These are phyloP conservation scores for Glebionis coronaria DNA, from an alignment of 129 eudicot species.

Conservation along the genomic window DNA sequence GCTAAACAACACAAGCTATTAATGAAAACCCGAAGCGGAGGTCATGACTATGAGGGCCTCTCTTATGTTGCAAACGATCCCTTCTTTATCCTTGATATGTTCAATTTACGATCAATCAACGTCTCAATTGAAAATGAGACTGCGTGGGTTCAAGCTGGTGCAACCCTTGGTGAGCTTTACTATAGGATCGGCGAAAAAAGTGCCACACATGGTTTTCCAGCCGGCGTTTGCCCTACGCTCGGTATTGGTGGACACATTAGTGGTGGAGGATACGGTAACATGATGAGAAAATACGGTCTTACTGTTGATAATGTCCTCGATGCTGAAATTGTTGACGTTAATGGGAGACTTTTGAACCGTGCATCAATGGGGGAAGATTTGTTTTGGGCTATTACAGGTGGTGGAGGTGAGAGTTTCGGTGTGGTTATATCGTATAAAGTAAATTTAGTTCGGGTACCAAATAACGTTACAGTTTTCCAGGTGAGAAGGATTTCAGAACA, in stretches of 20 bases:
- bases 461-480: constrained; percentile 36
- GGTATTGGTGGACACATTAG: constrained; percentile 56
- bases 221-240: constrained; percentile 54
- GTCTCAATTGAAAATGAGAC: constrained; percentile 32
- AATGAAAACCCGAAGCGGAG: constrained; percentile 47
- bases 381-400: constrained; percentile 62
- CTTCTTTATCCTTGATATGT: constrained; percentile 46
- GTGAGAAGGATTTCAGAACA: constrained; percentile 18
- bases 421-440: constrained; percentile 42
- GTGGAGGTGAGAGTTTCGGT: constrained; percentile 53
- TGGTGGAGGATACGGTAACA: constrained; percentile 51
- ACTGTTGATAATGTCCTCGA: constrained; percentile 49
- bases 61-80: constrained; percentile 41
- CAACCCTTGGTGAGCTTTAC: constrained; percentile 46
- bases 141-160: constrained; percentile 56
- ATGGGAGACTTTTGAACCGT: constrained; percentile 31
- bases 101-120: constrained; percentile 26
- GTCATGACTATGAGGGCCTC: constrained; percentile 49
- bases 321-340: constrained; percentile 28
- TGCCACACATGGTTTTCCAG: constrained; percentile 42
- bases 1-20: constrained; percentile 25
- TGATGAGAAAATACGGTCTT: constrained; percentile 51
- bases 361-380: constrained; percentile 55
- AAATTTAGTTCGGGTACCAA: constrained; percentile 39
- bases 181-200: constrained; percentile 40